Evolutionary conservation across 768 basidiomycete genomes (phyloP).

Genomic region (Baorangia bicolor): DNA sequence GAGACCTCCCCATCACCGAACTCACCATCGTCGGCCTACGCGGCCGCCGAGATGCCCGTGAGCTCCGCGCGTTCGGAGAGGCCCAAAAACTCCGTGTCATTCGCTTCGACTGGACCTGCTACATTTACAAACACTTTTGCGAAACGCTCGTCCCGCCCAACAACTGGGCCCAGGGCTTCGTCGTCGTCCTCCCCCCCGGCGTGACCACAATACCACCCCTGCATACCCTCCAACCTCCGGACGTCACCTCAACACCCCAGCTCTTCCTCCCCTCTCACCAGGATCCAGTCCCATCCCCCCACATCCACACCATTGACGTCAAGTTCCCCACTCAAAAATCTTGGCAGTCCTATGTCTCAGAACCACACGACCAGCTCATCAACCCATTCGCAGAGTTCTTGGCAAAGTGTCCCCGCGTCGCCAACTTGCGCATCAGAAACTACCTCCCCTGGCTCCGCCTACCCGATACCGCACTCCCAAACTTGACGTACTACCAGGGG

Average conservation of each 20-base stretch:
- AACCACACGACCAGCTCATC: conserved; percentile 29
- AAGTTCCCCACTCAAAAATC: conserved; percentile 32
- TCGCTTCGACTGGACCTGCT: conserved; percentile 44
- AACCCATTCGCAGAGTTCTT: conserved; percentile 27
- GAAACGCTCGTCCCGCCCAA: conserved; percentile 1
- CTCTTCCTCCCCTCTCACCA: conserved; percentile 5
- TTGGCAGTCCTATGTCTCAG: conserved; percentile 28
- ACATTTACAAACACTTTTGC: conserved; percentile 35
- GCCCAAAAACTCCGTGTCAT: conserved; percentile 39
- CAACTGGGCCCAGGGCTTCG: conserved; percentile 17
- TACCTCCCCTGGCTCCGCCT: conserved; percentile 28
- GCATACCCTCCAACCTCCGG: conserved; percentile 7
- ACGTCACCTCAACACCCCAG: not conserved
- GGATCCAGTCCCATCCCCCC: conserved; percentile 19
- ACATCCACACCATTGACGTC: conserved; percentile 31
- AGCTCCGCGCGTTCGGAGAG: conserved; percentile 35
- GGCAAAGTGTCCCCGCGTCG: conserved; percentile 22
- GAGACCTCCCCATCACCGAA: conserved; percentile 42
- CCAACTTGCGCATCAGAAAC: conserved; percentile 25
- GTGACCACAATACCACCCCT: conserved; percentile 3
- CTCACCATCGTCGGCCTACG: conserved; percentile 41
- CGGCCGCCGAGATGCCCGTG: conserved; percentile 25
- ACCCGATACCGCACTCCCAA: conserved; percentile 19
- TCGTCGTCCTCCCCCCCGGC: conserved; percentile 7
- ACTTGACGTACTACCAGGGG: conserved; percentile 21